Evolutionary conservation across 2,329 filamentous ascomycete genomes (phyloP), one percentile per base, ranked within the genome.

Genomic region (Neoarthrinium moseri): DNA sequence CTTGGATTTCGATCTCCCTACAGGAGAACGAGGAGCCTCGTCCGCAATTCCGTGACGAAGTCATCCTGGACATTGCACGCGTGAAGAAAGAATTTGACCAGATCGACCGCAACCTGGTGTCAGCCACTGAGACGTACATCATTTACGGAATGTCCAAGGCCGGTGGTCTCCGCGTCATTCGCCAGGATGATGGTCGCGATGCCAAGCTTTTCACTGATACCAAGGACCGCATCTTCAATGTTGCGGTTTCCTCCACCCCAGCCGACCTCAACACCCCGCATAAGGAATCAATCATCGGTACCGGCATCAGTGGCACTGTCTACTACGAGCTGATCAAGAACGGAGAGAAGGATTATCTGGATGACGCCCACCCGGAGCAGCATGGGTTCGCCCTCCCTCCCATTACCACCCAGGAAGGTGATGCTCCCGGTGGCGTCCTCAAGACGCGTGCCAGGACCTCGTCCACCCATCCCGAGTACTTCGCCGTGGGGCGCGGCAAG

Each of bases 21-120:
- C 74, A 82, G 63, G 72, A 80, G 53, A 67, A 75, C 50, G 68
- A 78, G 12, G 74, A 82, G 48, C 65, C 75, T 21, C 78, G 80
- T 13, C 77, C 85, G 4, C 69, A 76, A 41, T 85, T 97, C 65
- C 84, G 86, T 29, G 83, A 89, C 47, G 87, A 92, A 54, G 80
- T 86, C 34, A 84, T 96, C 57, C 88, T 96, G 75, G 90, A 96
- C 57, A 94, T 99, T 62, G 92, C 94, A 42, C 83, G 91, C 47
- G 77, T 97, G 53, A 96, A 96, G 77, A 97, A 97, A 71, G 91
- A 96, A 5, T 97, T 97, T 59, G 94, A 99, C 61, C 94, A 97
- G 70, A 86, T 96, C 51, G 94, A 99, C 63, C 88, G 95, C 54
- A 95, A 91, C 52, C 78, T 99, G 24, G 92, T 92, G 40, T 87